Evolutionary conservation across 2,329 filamentous ascomycete species (phyloP).

Genomic region (Pestalotiopsis sp.): DNA sequence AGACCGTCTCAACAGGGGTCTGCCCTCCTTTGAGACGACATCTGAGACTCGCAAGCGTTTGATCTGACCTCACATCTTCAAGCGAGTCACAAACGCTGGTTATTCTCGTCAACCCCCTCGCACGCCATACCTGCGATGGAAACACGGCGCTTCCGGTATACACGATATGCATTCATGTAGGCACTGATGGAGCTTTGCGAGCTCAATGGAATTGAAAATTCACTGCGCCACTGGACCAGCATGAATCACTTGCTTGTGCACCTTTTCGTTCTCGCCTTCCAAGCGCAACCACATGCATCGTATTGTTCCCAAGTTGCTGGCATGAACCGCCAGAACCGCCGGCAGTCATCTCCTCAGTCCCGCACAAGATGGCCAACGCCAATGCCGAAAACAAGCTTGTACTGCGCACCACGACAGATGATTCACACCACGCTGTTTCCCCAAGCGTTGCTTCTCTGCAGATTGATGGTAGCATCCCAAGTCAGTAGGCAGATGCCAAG

Average conservation of each 20-base stretch:
- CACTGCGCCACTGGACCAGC: not conserved
- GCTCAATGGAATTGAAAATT: not conserved
- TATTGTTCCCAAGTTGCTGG: not conserved
- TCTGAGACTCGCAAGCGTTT: constrained; percentile 14
- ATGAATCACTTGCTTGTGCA: not conserved
- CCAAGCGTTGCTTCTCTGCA: not conserved
- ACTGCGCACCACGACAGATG: too few species aligned
- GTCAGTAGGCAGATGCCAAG: not conserved
- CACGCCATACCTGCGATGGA: not conserved
- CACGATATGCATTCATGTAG: not conserved
- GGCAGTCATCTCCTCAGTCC: too few species aligned
- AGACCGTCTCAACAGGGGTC: constrained; percentile 14
- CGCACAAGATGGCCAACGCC: too few species aligned
- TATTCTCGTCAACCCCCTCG: not conserved
- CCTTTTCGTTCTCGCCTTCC: not conserved
- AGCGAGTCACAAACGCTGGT: not conserved
- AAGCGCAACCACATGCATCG: not conserved
- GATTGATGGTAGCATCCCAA: not conserved
- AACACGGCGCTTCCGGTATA: not conserved
- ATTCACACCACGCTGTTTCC: not conserved
- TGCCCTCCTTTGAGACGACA: constrained; percentile 3
- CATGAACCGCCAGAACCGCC: too few species aligned
- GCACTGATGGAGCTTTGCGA: not conserved
- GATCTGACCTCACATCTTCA: constrained; percentile 15
- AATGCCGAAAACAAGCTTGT: too few species aligned